Base-by-base conservation (phyloP, 257 asterid genomes). In the Nicotiana knightiana region DNA sequence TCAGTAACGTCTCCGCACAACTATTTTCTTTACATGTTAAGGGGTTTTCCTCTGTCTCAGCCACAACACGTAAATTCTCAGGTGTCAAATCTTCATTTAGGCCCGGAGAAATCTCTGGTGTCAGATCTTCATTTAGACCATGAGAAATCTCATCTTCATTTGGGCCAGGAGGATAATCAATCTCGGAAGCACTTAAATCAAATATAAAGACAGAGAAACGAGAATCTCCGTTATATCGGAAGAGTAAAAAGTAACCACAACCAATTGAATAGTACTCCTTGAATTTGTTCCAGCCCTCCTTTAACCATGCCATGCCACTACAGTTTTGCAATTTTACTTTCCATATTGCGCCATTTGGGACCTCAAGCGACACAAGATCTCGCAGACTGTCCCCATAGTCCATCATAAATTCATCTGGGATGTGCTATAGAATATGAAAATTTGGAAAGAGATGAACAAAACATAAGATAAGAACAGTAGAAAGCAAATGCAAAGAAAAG, bases 11-110 rank as follows among this genome's bases (percentile, higher is more conserved):
- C 2, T 83, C 37, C 2, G 67, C 81, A 35, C 85, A 90, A 10
- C 33, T 73, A 1, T 75, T 80, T 9, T 85, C 83, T 4, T 81
- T 28, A 92, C 91, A 89, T 18, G 91, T 90, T 0, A 90, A 46
- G 0, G 94, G 94, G 57, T 65, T 67, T 88, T 39, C 91, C 91
- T 57, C 85, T 89, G 85, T n/a, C 39, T 10, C 17, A 67, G 21
- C 2, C 3, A 63, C 12, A 43, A 70, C 35, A 43, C n/a, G 4
- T 21, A 2, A 32, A 70, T 70, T 70, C 21, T 71, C 58, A 39
- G 77, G 59, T 46, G 59, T 21, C 12, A 55, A 15, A 55, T 55
- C 21, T 55, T 55, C 61, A 55, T 55, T 55, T 55, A 2, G 61
- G n/a, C 21, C 55, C 15, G 12, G 55, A 48, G 16, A 9, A 9